phyloP scores from a whole-genome alignment of 1,284 basidiomycete genomes.

The Ceratobasidium papillatum region DNA sequence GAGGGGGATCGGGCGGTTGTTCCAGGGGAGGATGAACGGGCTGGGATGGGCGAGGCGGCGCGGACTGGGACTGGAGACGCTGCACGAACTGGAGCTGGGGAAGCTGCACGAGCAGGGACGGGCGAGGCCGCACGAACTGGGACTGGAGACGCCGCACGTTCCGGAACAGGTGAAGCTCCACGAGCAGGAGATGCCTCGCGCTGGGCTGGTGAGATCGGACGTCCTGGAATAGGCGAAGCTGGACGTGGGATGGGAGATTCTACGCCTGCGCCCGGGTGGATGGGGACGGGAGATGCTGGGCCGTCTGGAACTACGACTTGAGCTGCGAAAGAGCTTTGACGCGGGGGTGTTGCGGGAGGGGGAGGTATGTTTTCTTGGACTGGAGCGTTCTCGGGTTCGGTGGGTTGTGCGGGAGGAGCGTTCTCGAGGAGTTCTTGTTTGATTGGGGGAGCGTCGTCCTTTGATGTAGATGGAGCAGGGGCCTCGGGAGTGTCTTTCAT shows the following conservation, averaged over 20 bases:
- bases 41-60: not conserved
- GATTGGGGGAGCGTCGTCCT: not conserved
- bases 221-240: not conserved
- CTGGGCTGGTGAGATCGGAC: not conserved
- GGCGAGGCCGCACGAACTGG: not conserved
- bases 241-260: not conserved
- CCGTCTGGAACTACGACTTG: not conserved
- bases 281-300: not conserved
- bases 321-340: not conserved
- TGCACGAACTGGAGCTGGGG: not conserved
- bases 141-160: not conserved
- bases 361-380: not conserved
- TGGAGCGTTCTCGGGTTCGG: not conserved
- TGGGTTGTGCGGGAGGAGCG: not conserved
- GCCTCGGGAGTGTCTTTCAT: constrained; percentile 43
- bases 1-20: constrained; percentile 9
- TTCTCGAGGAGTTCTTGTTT: not conserved
- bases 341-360: not conserved
- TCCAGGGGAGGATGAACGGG: not conserved
- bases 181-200: not conserved
- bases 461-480: constrained; percentile 2
- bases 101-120: not conserved
- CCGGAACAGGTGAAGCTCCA: not conserved
- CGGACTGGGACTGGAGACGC: constrained; percentile 4
- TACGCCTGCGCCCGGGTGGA: not conserved